These are phyloP conservation scores for Penicillium longicatenatum DNA, from an alignment of 495 filamentous ascomycete genomes.

Conservation along the genomic window DNA sequence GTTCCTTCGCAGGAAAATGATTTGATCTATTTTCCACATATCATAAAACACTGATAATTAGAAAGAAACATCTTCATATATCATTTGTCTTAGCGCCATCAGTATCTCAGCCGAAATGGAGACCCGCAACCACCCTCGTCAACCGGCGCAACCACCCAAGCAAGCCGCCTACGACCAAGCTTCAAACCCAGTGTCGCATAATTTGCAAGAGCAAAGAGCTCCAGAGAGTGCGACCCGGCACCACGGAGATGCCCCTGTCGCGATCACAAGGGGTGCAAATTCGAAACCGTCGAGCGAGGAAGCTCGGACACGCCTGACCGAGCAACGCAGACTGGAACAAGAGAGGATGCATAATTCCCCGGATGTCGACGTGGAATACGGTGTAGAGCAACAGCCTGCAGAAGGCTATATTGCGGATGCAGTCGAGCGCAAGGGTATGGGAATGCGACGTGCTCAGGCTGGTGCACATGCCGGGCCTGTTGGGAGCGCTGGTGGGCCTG, in stretches of 20 bases:
- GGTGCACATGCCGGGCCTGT: conserved; percentile 41
- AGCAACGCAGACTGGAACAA: conserved; percentile 20
- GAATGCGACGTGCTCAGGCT: conserved; percentile 39
- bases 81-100: background rate
- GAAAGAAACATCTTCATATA: background rate
- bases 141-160: conserved; percentile 53
- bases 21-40: background rate
- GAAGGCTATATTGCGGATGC: conserved; percentile 58
- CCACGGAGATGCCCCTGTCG: conserved; percentile 33
- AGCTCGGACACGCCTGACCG: conserved; percentile 23
- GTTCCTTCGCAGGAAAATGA: background rate
- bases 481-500: conserved; percentile 30
- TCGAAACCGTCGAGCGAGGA: conserved; percentile 43
- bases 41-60: background rate
- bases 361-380: conserved; percentile 50
- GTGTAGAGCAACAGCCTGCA: conserved; percentile 54
- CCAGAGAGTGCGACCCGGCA: conserved; percentile 29
- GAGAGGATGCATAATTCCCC: conserved; percentile 18
- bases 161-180: conserved; percentile 50
- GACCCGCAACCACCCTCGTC: conserved; percentile 14
- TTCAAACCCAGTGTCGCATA: conserved; percentile 52
- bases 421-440: conserved; percentile 42
- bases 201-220: conserved; percentile 47
- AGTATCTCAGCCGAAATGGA: conserved; percentile 12
- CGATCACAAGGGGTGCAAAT: conserved; percentile 36